Conservation (phyloP, 106 monocot genomes). For the Apostasia shenzhenica region DNA sequence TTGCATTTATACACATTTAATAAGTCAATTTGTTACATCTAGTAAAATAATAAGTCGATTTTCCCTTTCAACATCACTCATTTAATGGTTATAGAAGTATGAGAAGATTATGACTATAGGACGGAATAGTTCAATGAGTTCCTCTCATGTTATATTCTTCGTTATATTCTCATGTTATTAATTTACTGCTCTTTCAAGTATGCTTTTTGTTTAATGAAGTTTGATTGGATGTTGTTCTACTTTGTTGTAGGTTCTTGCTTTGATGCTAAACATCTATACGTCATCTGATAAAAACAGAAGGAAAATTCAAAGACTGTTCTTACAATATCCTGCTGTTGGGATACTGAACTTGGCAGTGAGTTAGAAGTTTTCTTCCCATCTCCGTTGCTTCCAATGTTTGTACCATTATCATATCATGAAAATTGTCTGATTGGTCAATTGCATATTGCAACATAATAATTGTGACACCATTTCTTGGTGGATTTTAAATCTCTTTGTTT, state of each 20-base stretch:
- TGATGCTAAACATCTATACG: constrained; percentile 13
- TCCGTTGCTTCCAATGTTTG: too few relatives aligned
- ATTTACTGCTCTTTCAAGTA: neutral
- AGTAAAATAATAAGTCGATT: too few relatives aligned
- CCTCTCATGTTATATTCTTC: neutral
- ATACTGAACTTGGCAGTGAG: constrained; percentile 22
- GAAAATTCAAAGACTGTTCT: constrained; percentile 7
- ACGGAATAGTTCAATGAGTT: neutral
- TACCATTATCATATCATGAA: too few relatives aligned
- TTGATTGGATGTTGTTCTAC: neutral
- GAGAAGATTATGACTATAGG: too few relatives aligned
- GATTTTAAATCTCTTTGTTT: too few relatives aligned
- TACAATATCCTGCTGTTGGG: constrained; percentile 7
- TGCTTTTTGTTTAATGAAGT: neutral
- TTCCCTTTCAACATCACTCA: too few relatives aligned
- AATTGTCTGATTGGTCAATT: too few relatives aligned
- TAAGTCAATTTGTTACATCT: too few relatives aligned
- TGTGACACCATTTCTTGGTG: too few relatives aligned
- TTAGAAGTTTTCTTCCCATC: neutral
- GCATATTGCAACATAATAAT: too few relatives aligned
- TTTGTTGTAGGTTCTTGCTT: constrained; percentile 16
- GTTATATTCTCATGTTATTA: neutral
- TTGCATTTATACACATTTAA: too few relatives aligned
- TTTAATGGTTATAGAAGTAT: too few relatives aligned
- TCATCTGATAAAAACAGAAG: constrained; percentile 8